A percentile compares a stretch with the other conserved stretches of the same genome.
These are phyloP conservation scores for Venturia asperata DNA, from an alignment of 2,329 filamentous ascomycete species.

Conservation along the genomic window DNA sequence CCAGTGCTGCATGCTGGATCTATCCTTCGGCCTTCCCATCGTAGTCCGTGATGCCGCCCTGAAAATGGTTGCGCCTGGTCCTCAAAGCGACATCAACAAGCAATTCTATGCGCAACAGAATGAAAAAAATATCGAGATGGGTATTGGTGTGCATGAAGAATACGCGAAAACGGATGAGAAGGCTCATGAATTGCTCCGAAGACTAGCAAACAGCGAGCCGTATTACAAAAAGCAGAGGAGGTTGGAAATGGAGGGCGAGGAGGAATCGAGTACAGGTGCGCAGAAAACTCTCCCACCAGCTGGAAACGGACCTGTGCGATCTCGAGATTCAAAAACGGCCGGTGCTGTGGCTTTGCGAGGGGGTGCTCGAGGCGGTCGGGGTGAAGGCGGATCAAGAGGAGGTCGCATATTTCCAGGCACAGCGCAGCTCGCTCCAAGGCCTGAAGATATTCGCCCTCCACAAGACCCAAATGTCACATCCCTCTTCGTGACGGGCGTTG, in stretches of 20 bases:
- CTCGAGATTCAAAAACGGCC: slow-evolving; percentile 49
- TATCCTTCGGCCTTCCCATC: slow-evolving; percentile 91
- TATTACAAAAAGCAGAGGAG: slow-evolving; percentile 86
- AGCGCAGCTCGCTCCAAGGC: slow-evolving; percentile 69
- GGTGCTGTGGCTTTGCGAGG: slow-evolving; percentile 42
- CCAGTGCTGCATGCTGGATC: slow-evolving; percentile 96
- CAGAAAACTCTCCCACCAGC: slow-evolving; percentile 36
- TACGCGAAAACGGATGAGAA: slow-evolving; percentile 98
- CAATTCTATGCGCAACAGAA: slow-evolving; percentile 98
- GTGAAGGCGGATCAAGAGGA: slow-evolving; percentile 37
- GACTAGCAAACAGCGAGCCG: slow-evolving; percentile 84
- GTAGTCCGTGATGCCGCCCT: slow-evolving; percentile 91
- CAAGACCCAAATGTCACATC: slow-evolving; percentile 81
- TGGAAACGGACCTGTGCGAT: slow-evolving; percentile 64
- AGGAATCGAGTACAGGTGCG: slow-evolving; percentile 34
- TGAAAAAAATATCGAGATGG: slow-evolving; percentile 90
- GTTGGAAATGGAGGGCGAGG: slow-evolving; percentile 54
- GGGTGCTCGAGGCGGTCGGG: slow-evolving; percentile 37
- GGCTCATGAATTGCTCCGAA: slow-evolving; percentile 75
- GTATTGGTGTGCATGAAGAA: slow-evolving; percentile 69
- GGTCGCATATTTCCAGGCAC: slow-evolving; percentile 55
- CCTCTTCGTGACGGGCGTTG: slow-evolving; percentile 87
- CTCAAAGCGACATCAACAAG: slow-evolving; percentile 84
- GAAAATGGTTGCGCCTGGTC: slow-evolving; percentile 95
- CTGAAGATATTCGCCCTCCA: slow-evolving; percentile 80